These are phyloP conservation scores for Orychophragmus violaceus DNA, from an alignment of 345 rosid species.

Conservation along the genomic window DNA sequence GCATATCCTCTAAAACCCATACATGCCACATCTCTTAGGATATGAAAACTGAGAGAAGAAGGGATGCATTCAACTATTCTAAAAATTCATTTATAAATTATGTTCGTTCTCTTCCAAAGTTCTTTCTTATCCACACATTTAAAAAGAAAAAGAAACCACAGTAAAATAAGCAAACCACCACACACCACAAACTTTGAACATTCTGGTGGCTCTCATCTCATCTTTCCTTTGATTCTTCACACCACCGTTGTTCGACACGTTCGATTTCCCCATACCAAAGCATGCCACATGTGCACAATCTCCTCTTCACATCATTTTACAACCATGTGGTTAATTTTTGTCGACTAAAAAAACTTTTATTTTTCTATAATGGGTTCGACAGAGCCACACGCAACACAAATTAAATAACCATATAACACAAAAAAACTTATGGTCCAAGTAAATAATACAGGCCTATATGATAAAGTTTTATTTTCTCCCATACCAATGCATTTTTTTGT, in stretches of 20 bases:
- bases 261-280: background rate
- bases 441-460: background rate
- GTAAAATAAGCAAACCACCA: background rate
- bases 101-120: conserved; percentile 8
- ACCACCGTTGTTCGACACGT: conserved; percentile 19
- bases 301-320: background rate
- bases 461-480: background rate
- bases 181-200: background rate
- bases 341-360: background rate
- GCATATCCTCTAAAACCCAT: conserved; percentile 2
- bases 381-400: background rate
- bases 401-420: background rate
- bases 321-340: background rate
- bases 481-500: background rate
- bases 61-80: background rate
- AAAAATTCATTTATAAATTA: background rate
- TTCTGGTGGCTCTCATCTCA: conserved; percentile 19
- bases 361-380: background rate
- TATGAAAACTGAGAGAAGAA: background rate
- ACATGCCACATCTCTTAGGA: background rate
- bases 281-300: conserved; percentile 13
- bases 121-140: conserved; percentile 26
- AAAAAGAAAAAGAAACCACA: background rate
- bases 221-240: conserved; percentile 24
- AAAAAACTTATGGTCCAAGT: background rate